Evolutionary conservation across 1,284 basidiomycete genomes (phyloP), one percentile per base, ranked within the genome.

Genomic region (Leccinum pachyderme): DNA sequence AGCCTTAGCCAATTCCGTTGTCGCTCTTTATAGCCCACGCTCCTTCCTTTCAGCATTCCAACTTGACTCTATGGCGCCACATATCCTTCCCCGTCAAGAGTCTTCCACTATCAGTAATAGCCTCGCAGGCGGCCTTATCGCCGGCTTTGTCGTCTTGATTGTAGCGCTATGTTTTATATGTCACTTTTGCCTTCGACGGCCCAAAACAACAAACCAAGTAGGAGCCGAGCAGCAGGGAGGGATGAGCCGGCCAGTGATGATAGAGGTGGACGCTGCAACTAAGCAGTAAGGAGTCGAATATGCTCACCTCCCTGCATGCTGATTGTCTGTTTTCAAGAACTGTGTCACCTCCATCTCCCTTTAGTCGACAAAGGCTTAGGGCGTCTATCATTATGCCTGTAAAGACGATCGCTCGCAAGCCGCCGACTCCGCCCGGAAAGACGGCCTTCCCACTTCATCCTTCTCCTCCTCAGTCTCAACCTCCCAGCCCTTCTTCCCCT

Each of bases 341-440:
- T 22, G 8, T 25, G 7, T 45, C 57, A 43, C 59, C 65, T 54
- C 48, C 59, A 37, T 59, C 63, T 55, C 56, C 55, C 3, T 83
- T 83, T 65, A 81, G 79, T 32, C 74, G 80, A 49, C 63, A 67
- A 5, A 72, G 76, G 47, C 56, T 83, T 45, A 75, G 75, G 41
- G 57, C 70, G 12, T 75, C 75, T 31, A 73, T 86, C 51, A 61
- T 81, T 32, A 72, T 86, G 55, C 87, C 87, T 3, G 73, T 77
- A 25, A 80, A 75, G 60, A 73, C 73, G 24, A 64, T 81, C 52
- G 64, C 46, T 41, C 57, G 51, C 47, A 52, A 55, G 13, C 31
- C 74, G 6, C 31, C 74, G 31, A 72, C 77, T 11, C 61, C 68
- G 48, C 69, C 73, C 25, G 70, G 53, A 39, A 54, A 54, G 24